These are phyloP conservation scores for Tirmania nivea DNA, from an alignment of 495 filamentous ascomycete species.

Conservation along the genomic window DNA sequence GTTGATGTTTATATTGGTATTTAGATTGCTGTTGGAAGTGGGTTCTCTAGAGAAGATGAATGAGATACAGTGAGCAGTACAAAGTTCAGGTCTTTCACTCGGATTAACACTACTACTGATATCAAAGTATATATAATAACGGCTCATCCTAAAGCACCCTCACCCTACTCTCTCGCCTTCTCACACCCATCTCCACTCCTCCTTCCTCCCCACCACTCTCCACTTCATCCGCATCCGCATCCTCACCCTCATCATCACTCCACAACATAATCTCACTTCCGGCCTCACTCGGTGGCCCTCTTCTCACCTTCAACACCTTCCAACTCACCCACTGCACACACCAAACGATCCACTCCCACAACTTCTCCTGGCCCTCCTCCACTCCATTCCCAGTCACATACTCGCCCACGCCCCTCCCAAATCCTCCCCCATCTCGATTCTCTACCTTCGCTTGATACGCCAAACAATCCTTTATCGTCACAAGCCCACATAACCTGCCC, in stretches of 20 bases:
- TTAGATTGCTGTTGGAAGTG: no score
- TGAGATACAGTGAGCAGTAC: no score
- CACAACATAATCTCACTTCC: background rate
- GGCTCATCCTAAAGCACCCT: no score
- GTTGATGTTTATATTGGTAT: no score
- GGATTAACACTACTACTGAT: no score
- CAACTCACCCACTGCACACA: constrained; percentile 34
- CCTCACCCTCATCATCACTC: constrained; percentile 23
- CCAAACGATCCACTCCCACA: constrained; percentile 44
- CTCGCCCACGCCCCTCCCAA: constrained; percentile 8
- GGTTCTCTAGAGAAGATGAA: no score
- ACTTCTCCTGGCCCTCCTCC: constrained; percentile 8
- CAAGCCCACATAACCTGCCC: constrained; percentile 58
- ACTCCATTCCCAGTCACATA: constrained; percentile 11
- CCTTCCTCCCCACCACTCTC: constrained; percentile 5
- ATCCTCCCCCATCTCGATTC: constrained; percentile 38
- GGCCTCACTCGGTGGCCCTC: background rate
- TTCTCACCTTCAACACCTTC: constrained; percentile 25
- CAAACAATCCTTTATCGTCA: constrained; percentile 92
- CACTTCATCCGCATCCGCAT: constrained; percentile 5
- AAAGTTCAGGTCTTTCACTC: no score
- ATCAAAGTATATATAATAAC: no score
- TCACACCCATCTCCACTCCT: constrained; percentile 11
- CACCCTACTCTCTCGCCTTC: background rate
- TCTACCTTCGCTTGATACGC: constrained; percentile 97